Base-by-base conservation (phyloP, 2,329 filamentous ascomycete species). In the Clarireedia homoeocarpa region DNA sequence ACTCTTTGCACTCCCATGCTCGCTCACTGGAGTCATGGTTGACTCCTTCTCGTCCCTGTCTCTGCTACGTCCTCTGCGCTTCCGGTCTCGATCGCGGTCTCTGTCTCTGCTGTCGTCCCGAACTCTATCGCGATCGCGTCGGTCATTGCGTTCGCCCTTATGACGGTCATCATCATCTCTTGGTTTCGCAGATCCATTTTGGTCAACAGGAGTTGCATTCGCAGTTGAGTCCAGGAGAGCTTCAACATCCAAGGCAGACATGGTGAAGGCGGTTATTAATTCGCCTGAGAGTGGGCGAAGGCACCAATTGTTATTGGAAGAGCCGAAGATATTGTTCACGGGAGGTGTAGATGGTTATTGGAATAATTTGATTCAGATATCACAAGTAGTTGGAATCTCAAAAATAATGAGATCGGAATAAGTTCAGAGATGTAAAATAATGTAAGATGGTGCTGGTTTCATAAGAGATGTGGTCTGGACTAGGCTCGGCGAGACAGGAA, bases 151-250 rank as follows among this genome's bases (percentile, higher is more conserved):
- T 55, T 81, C 81, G 61, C 74, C 73, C 62, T 77, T 83, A 61
- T 79, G 76, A 56, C 80, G 77, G 66, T 77, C 74, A 63, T 84
- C 81, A 62, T 77, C 75, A 61, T 83, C 80, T 61, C 82, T 81
- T 63, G 75, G 69, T 57, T 73, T 72, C 52, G 72, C 51, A 59
- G 65, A 62, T 57, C 67, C 67, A 58, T 69, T 71, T 46, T 63
- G 63, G 53, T 79, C 74, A 53, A 75, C 74, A 57, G 71, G 70
- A 58, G 76, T 73, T 63, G 78, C 77, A 70, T 84, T 85, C 52
- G 88, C 89, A 61, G 88, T 89, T 51, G 88, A 89, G 73, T 96
- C 91, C 65, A 96, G 84, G 62, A 96, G 81, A 63, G 90, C 89
- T 78, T 96, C 91, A 66, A 96, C 89, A 70, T 95, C 90, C 64